Evolutionary conservation across 2,329 filamentous ascomycete genomes (phyloP).

Genomic region (Colletotrichum phormii): DNA sequence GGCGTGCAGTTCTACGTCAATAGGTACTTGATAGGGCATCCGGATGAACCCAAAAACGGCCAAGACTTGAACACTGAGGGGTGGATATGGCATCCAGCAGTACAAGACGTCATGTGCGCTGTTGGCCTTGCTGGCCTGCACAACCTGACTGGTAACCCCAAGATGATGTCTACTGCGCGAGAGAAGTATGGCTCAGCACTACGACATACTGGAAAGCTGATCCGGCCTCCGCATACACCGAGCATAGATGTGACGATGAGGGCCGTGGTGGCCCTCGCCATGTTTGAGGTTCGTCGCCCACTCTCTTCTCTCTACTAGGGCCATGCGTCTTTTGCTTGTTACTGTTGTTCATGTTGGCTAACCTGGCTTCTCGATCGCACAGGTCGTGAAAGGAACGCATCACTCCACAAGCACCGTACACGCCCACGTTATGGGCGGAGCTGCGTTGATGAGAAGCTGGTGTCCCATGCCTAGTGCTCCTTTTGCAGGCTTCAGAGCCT

Average conservation of each 20-base stretch:
- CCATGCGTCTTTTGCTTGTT: not conserved
- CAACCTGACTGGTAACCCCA: conserved; percentile 60
- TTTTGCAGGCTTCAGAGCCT: conserved; percentile 60
- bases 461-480: conserved; percentile 51
- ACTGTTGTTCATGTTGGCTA: conserved; percentile 32
- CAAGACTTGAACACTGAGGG: conserved; percentile 50
- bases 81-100: conserved; percentile 53
- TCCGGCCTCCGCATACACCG: conserved; percentile 48
- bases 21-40: conserved; percentile 62
- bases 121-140: conserved; percentile 69
- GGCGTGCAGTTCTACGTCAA: conserved; percentile 64
- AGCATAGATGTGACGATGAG: conserved; percentile 60
- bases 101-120: conserved; percentile 64
- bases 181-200: conserved; percentile 67
- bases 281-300: conserved; percentile 66
- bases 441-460: conserved; percentile 65
- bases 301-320: not conserved
- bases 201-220: conserved; percentile 56
- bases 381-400: conserved; percentile 60
- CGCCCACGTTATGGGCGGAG: conserved; percentile 69
- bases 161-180: conserved; percentile 59
- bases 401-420: conserved; percentile 62
- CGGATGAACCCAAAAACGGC: conserved; percentile 57
- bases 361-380: conserved; percentile 8
- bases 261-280: conserved; percentile 67